phyloP scores from a whole-genome alignment of 768 basidiomycete genomes.

The Bullera alba region DNA sequence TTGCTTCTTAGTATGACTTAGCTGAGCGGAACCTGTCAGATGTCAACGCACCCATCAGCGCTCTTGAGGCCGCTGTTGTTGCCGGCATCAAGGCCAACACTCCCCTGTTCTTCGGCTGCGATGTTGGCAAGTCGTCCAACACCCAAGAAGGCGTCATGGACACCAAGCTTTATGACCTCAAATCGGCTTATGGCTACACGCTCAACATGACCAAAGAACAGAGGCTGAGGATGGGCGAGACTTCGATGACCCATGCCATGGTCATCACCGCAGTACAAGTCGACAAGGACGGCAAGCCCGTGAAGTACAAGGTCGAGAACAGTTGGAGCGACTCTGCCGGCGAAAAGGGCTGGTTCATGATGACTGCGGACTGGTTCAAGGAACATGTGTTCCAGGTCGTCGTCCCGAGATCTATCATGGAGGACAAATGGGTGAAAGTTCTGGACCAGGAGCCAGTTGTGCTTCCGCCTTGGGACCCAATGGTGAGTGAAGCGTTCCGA shows the following conservation, averaged over 20 bases:
- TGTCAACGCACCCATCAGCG: conserved; percentile 77
- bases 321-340: conserved; percentile 76
- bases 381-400: conserved; percentile 88
- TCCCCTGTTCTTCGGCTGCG: conserved; percentile 93
- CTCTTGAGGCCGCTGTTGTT: conserved; percentile 74
- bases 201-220: conserved; percentile 77
- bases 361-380: conserved; percentile 82
- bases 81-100: conserved; percentile 79
- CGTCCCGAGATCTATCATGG: conserved; percentile 69
- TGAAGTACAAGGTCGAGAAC: conserved; percentile 97
- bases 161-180: conserved; percentile 69
- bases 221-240: conserved; percentile 72
- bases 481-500: conserved; percentile 49
- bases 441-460: conserved; percentile 64
- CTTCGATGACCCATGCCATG: conserved; percentile 75
- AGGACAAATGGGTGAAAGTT: conserved; percentile 72
- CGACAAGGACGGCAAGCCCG: conserved; percentile 62
- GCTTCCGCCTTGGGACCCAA: conserved; percentile 87
- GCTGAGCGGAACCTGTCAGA: conserved; percentile 50
- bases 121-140: conserved; percentile 82
- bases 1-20: neutral
- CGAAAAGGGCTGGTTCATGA: conserved; percentile 81
- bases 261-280: conserved; percentile 89
- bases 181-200: conserved; percentile 76
- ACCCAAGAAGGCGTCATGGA: conserved; percentile 75